Percentiles rank a stretch among this genome's conserved stretches.
Evolutionary conservation across 2,329 filamentous ascomycete species (phyloP).

Genomic region (Paraphoma chrysanthemicola): DNA sequence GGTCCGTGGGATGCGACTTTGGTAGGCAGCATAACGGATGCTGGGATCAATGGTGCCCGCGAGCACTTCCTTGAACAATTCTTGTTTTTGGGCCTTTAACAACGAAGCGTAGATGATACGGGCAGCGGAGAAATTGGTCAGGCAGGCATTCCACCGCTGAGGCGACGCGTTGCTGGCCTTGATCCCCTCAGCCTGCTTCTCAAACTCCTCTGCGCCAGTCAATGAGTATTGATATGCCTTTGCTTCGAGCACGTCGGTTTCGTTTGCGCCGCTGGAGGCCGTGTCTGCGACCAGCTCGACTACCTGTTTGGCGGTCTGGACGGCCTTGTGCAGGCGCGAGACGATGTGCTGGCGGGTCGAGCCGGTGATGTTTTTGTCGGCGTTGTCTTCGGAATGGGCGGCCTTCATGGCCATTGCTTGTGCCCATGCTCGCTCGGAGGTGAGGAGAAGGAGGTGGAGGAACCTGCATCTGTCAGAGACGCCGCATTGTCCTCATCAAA

Average conservation of each 20-base stretch:
- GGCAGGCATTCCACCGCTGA: constrained; percentile 76
- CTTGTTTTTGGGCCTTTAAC: constrained; percentile 69
- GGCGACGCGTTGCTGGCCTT: constrained; percentile 46
- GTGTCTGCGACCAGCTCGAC: constrained; percentile 70
- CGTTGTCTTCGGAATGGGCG: constrained; percentile 76
- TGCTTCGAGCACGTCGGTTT: constrained; percentile 81
- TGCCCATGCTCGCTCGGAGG: constrained; percentile 90
- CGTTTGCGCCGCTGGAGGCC: constrained; percentile 67
- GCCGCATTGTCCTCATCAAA: neutral
- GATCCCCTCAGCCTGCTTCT: constrained; percentile 70
- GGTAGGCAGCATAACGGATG: constrained; percentile 92
- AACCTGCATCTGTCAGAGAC: constrained; percentile 23
- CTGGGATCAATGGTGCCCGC: constrained; percentile 89
- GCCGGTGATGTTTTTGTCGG: constrained; percentile 75
- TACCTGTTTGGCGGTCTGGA: constrained; percentile 71
- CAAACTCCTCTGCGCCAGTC: constrained; percentile 78
- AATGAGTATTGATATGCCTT: constrained; percentile 82
- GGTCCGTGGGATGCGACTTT: constrained; percentile 85
- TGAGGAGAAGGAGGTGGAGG: constrained; percentile 73
- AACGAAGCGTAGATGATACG: constrained; percentile 84
- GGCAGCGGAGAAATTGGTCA: constrained; percentile 77
- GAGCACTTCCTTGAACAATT: constrained; percentile 85
- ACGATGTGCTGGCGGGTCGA: constrained; percentile 86
- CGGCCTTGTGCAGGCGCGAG: constrained; percentile 83
- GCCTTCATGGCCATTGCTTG: constrained; percentile 95